Conservation (phyloP, 257 asterid genomes). For the Gentiana macrophylla region DNA sequence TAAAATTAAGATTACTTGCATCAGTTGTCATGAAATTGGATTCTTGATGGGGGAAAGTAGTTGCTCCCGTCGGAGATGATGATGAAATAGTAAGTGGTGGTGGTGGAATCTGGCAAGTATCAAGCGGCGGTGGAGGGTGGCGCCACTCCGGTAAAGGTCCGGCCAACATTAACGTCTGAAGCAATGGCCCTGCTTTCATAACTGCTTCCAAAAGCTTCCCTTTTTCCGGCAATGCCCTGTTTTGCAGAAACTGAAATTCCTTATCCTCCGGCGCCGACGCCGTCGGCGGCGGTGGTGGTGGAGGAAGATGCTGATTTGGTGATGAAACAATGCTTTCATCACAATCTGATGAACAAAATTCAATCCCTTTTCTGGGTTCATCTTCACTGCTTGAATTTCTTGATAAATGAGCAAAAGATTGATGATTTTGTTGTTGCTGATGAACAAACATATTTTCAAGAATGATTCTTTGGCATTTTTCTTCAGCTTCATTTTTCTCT, state of each 20-base stretch:
- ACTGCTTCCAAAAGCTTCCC: constrained; percentile 80
- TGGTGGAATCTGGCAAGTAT: constrained; percentile 61
- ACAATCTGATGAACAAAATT: constrained; percentile 56
- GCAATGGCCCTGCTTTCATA: constrained; percentile 84
- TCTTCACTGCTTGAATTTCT: constrained; percentile 54
- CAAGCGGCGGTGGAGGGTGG: constrained; percentile 95
- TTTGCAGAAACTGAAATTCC: constrained; percentile 19
- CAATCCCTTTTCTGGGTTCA: constrained; percentile 42
- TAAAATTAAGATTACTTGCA: constrained; percentile 4
- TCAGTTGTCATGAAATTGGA: constrained; percentile 3
- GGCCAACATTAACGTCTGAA: constrained; percentile 78
- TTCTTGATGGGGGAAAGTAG: constrained; percentile 15
- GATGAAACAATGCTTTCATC: constrained; percentile 86
- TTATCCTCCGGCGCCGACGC: constrained; percentile 6
- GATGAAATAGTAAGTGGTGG: constrained; percentile 53
- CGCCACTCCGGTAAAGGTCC: constrained; percentile 97
- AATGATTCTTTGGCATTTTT: constrained; percentile 34
- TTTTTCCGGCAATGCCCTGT: constrained; percentile 63
- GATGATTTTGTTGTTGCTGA: constrained; percentile 20
- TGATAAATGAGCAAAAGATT: constrained; percentile 30
- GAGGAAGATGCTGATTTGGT: constrained; percentile 13
- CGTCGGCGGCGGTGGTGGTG: constrained; percentile 10
- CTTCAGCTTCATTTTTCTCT: constrained; percentile 57
- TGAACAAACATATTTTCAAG: constrained; percentile 42
- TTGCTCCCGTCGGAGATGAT: constrained; percentile 8